Conservation (phyloP, 2,329 filamentous ascomycete genomes). For the Exophiala oligosperma region DNA sequence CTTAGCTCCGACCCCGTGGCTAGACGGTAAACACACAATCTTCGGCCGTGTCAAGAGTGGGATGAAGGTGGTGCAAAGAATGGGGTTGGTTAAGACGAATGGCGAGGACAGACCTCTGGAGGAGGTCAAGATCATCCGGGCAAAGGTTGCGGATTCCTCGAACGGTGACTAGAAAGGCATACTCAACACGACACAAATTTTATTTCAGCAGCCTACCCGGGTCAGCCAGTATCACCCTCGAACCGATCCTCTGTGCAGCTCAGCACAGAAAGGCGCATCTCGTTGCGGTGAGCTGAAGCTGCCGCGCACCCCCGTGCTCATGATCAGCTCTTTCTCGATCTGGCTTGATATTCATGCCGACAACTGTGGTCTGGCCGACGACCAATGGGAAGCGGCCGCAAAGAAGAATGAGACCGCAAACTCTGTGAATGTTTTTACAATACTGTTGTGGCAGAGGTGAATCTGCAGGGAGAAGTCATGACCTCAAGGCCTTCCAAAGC, state of each 20-base stretch:
- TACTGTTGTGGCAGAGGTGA: too few species aligned
- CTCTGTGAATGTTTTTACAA: too few species aligned
- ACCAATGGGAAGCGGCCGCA: too few species aligned
- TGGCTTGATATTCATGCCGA: too few species aligned
- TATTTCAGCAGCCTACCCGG: too few species aligned
- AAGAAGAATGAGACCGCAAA: too few species aligned
- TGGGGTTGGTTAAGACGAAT: slow-evolving; percentile 85
- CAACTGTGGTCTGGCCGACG: too few species aligned
- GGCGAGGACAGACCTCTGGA: slow-evolving; percentile 77
- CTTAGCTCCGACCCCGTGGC: slow-evolving; percentile 88
- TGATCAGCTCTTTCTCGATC: too few species aligned
- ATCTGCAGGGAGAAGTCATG: too few species aligned
- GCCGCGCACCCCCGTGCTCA: not conserved
- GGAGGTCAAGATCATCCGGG: slow-evolving; percentile 76
- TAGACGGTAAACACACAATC: slow-evolving; percentile 96
- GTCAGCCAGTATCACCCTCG: too few species aligned
- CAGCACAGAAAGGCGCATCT: not conserved
- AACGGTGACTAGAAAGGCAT: slow-evolving; percentile 8
- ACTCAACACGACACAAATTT: too few species aligned
- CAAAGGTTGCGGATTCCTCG: slow-evolving; percentile 62
- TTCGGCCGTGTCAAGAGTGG: slow-evolving; percentile 88
- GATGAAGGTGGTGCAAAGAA: slow-evolving; percentile 77
- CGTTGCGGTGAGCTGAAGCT: not conserved
- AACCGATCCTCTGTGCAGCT: not conserved
- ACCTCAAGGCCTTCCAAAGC: too few species aligned